phyloP scores from a whole-genome alignment of 805 yeast genomes.

The Alloascoidea hylecoeti region DNA sequence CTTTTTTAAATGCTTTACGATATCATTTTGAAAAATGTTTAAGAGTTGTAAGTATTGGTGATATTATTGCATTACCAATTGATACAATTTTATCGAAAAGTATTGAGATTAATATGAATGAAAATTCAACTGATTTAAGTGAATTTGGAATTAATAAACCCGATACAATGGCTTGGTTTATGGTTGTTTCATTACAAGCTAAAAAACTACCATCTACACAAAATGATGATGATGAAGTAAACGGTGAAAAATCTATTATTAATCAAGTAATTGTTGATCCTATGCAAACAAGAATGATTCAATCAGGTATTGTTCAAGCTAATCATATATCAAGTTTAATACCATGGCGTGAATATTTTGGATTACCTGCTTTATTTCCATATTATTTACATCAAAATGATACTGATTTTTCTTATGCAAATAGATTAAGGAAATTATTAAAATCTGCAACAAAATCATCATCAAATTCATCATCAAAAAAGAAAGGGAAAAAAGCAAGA shows the following conservation, averaged over 20 bases:
- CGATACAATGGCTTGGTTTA: constrained; percentile 60
- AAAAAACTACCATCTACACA: not conserved
- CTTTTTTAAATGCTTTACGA: constrained; percentile 47
- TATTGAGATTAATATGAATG: constrained; percentile 13
- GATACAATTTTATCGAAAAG: constrained; percentile 56
- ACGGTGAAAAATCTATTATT: constrained; percentile 11
- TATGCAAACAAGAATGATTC: constrained; percentile 50
- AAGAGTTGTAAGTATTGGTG: constrained; percentile 51
- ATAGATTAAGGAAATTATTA: constrained; percentile 36
- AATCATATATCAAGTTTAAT: constrained; percentile 4
- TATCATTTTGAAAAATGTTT: constrained; percentile 39
- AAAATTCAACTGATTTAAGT: constrained; percentile 3
- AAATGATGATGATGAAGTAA: constrained; percentile 16
- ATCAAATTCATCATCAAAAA: too few species aligned
- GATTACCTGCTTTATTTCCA: constrained; percentile 17
- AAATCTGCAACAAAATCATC: constrained; percentile 26
- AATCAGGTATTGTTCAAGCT: constrained; percentile 36
- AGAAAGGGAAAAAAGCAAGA: constrained; percentile 14
- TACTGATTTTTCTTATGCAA: constrained; percentile 30
- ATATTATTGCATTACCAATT: constrained; percentile 62
- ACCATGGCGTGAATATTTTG: constrained; percentile 12
- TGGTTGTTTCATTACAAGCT: constrained; percentile 34
- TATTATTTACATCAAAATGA: constrained; percentile 1
- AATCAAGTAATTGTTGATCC: constrained; percentile 40
- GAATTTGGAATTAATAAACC: constrained; percentile 3